Evolutionary conservation across 495 filamentous ascomycete species (phyloP), one percentile per base, ranked within the genome.

Genomic region (Podospora australis): DNA sequence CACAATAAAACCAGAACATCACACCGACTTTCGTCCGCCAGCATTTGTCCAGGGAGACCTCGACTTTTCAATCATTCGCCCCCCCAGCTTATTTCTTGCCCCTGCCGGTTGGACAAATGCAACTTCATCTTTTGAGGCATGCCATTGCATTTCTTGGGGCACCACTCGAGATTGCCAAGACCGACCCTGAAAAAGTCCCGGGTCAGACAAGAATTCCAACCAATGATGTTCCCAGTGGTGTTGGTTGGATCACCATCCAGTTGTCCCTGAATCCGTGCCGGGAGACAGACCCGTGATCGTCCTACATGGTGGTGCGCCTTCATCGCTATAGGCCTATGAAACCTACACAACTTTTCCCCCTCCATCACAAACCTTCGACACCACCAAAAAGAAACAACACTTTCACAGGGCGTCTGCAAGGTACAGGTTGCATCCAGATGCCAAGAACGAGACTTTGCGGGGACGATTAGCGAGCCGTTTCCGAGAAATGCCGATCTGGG

Each of bases 401-500:
- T 13, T 14, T 20, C 17, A 21, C 20, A 21, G 17, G 17, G 38
- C 19, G 19, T 4, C 51, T 39, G 45, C 45, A 44, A 54, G 51
- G 44, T 39, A 40, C 46, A 32, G 38, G 34, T 35, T 54, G 52
- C 35, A 54, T 54, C 41, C 32, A 48, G 32, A 24, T 25, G 53
- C 53, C 53, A 56, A 56, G 49, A 48, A 49, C 25, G 48, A 22
- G 39, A 44, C 39, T 50, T 46, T 56, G 53, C 36, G 53, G 53
- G 53, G 49, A 36, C 49, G 49, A 52, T 52, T 56, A 52, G 53
- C 53, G 53, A 52, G 49, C 53, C 44, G 53, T 35, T 36, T 36
- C 40, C 40, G 40, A 14, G 40, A 43, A 23, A 43, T 43, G 22
- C 40, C 40, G 40, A 43, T 23, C 20, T 23, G 21, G 16, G 11